phyloP scores from a whole-genome alignment of 2,329 filamentous ascomycete species.

The Xylariaceae sp. region DNA sequence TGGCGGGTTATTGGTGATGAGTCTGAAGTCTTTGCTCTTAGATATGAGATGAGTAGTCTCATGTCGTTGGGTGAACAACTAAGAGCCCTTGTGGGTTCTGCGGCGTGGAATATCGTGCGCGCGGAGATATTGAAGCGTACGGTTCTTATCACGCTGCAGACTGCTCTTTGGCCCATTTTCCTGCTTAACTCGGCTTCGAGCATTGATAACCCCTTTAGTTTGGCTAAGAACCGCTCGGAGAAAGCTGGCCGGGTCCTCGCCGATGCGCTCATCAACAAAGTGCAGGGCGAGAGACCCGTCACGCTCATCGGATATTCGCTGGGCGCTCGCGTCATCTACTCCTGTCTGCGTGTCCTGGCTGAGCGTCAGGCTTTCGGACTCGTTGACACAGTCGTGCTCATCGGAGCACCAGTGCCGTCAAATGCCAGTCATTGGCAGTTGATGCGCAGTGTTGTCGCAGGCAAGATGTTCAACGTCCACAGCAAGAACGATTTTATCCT shows the following conservation, averaged over 20 bases:
- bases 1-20: slow-evolving; percentile 70
- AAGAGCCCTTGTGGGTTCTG: not conserved
- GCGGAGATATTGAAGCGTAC: not conserved
- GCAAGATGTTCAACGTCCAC: slow-evolving; percentile 81
- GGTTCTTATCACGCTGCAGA: not conserved
- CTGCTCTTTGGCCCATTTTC: slow-evolving; percentile 62
- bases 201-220: slow-evolving; percentile 76
- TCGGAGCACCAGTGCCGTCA: slow-evolving; percentile 74
- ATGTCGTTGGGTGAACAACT: not conserved
- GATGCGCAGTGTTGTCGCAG: slow-evolving; percentile 72
- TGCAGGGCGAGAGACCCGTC: slow-evolving; percentile 63
- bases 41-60: not conserved
- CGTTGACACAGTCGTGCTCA: slow-evolving; percentile 45
- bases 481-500: slow-evolving; percentile 84
- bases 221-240: slow-evolving; percentile 69
- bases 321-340: slow-evolving; percentile 62
- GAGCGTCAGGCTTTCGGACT: slow-evolving; percentile 60
- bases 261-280: slow-evolving; percentile 61
- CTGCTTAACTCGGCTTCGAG: slow-evolving; percentile 61
- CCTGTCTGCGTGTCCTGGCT: slow-evolving; percentile 59
- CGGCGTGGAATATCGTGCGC: not conserved
- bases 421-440: slow-evolving; percentile 67
- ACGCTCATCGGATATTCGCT: slow-evolving; percentile 63
- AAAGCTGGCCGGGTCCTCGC: slow-evolving; percentile 72
- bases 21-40: slow-evolving; percentile 69